Evolutionary conservation across 495 filamentous ascomycete genomes (phyloP).

Genomic region (Tricharina praecox): DNA sequence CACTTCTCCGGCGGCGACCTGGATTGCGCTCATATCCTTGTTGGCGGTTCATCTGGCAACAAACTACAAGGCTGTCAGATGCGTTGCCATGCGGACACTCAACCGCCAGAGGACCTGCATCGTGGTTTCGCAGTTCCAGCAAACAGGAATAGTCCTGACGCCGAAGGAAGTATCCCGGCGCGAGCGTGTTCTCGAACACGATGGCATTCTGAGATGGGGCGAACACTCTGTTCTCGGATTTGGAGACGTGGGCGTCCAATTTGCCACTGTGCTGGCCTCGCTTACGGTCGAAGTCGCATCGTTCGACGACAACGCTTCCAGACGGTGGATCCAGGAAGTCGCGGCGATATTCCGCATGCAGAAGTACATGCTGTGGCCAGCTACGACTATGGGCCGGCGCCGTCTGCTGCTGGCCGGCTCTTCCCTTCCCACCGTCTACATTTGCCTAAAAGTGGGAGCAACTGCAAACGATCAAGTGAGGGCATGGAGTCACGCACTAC

Average conservation of each 20-base stretch:
- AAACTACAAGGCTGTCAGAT: slow-evolving; percentile 71
- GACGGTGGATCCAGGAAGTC: slow-evolving; percentile 29
- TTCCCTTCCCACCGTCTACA: slow-evolving; percentile 15
- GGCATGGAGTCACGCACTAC: slow-evolving; percentile 61
- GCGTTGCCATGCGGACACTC: slow-evolving; percentile 69
- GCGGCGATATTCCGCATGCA: slow-evolving; percentile 36
- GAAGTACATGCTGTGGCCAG: slow-evolving; percentile 38
- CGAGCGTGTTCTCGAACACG: slow-evolving; percentile 57
- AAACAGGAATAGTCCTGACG: slow-evolving; percentile 34
- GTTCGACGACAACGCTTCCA: slow-evolving; percentile 1
- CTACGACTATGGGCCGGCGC: background rate
- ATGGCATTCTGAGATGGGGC: slow-evolving; percentile 44
- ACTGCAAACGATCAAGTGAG: slow-evolving; percentile 37
- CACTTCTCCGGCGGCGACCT: slow-evolving; percentile 52
- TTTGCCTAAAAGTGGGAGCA: slow-evolving; percentile 48
- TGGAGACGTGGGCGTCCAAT: slow-evolving; percentile 34
- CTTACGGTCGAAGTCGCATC: slow-evolving; percentile 7
- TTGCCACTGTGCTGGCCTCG: slow-evolving; percentile 21
- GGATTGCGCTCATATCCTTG: slow-evolving; percentile 54
- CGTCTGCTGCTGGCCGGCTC: no score
- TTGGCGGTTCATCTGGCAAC: slow-evolving; percentile 57
- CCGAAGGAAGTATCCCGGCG: slow-evolving; percentile 45
- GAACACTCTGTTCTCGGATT: slow-evolving; percentile 34
- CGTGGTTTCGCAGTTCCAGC: slow-evolving; percentile 46
- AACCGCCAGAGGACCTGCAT: slow-evolving; percentile 80